Percentiles rank a stretch among this genome's conserved stretches.
Evolutionary conservation across 2,329 filamentous ascomycete species (phyloP).

Genomic region (Talaromyces piceae): DNA sequence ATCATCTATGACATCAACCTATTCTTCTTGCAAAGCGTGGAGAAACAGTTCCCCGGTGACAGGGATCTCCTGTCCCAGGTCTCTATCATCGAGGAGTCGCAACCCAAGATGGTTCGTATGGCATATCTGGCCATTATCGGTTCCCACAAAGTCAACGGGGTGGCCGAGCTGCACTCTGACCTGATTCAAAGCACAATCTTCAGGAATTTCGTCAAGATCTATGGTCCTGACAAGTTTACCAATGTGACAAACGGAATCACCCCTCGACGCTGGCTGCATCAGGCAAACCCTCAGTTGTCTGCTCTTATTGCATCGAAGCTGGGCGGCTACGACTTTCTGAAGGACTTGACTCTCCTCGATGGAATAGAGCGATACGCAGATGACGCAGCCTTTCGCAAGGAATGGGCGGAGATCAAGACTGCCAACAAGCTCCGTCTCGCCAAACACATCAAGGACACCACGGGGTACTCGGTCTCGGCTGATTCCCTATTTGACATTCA

Average conservation of each 20-base stretch:
- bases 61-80: slow-evolving; percentile 76
- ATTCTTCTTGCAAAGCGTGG: slow-evolving; percentile 82
- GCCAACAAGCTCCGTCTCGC: slow-evolving; percentile 91
- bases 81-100: slow-evolving; percentile 96
- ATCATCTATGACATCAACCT: slow-evolving; percentile 99
- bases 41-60: slow-evolving; percentile 83
- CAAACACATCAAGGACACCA: slow-evolving; percentile 78
- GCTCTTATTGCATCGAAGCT: slow-evolving; percentile 87
- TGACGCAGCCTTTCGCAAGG: slow-evolving; percentile 83
- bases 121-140: slow-evolving; percentile 90
- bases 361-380: slow-evolving; percentile 77
- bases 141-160: slow-evolving; percentile 98
- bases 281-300: slow-evolving; percentile 88
- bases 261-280: slow-evolving; percentile 90
- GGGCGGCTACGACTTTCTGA: slow-evolving; percentile 76
- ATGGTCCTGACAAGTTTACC: slow-evolving; percentile 93
- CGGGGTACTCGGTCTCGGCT: slow-evolving; percentile 76
- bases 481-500: slow-evolving; percentile 89
- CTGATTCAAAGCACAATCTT: slow-evolving; percentile 99
- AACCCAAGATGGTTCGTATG: slow-evolving; percentile 98
- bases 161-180: slow-evolving; percentile 94
- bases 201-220: slow-evolving; percentile 95
- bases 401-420: slow-evolving; percentile 95
- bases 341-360: slow-evolving; percentile 79
- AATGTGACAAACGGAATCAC: slow-evolving; percentile 99